Base-by-base conservation (phyloP, 805 yeast genomes). In the Pichia exigua region DNA sequence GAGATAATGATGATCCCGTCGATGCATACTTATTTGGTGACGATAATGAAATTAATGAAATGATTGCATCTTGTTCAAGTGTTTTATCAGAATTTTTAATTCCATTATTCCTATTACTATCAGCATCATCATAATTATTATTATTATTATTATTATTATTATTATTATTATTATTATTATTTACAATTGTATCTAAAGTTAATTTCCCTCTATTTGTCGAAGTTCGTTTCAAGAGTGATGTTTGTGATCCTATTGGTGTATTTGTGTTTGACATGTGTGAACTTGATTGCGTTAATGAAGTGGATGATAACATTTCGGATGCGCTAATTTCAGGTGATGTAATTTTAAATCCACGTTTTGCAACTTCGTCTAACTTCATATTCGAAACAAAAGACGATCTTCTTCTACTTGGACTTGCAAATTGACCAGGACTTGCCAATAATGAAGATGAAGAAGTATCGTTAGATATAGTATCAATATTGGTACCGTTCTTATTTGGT, bases 61-160 rank as follows among this genome's bases (percentile, higher is more conserved):
- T 66, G 12, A 79, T 74, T 8, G 83, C 83, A 46, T 78, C 83
- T 58, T 78, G 78, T 55, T 79, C 83, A 62, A 55, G 65, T 63
- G 54, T 64, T 56, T 17, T 35, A 35, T 63, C 66, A 17, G 64
- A 53, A 11, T 58, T 40, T 12, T 49, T 59, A 20, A 3, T 35
- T 35, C 20, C n/a, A 32, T 50, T 56, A 26, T 21, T 12, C 8
- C 7, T 21, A 40, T 20, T 9, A 13, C 41, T 52, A 2, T 50
- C n/a, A 15, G n/a, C n/a, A n/a, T n/a, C n/a, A n/a, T n/a, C n/a
- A n/a, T 20, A 17, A 12, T 24, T 26, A 26, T 24, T 24, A 24
- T 24, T 24, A 24, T 5, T 24, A 24, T 24, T 24, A 24, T 24
- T 24, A 24, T 5, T 24, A 24, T 24, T 24, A 24, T 5, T 24